Evolutionary conservation across 495 filamentous ascomycete genomes (phyloP).

Genomic region (Astrocystis sublimbata): DNA sequence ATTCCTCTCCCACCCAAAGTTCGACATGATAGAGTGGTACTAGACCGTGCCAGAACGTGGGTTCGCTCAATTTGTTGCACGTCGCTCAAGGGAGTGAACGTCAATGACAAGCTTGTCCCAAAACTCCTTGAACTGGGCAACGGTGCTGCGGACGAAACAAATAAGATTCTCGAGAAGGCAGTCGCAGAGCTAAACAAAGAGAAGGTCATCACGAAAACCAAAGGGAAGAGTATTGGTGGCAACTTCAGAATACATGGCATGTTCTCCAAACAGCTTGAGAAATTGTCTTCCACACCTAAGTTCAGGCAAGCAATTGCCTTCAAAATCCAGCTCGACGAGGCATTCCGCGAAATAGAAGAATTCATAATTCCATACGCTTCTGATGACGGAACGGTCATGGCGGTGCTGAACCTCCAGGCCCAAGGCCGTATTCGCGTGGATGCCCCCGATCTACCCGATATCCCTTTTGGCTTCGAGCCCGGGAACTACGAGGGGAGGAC

Average conservation of each 20-base stretch:
- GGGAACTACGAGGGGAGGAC: constrained; percentile 67
- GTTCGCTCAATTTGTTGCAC: constrained; percentile 38
- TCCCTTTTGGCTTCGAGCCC: constrained; percentile 73
- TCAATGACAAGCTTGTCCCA: constrained; percentile 36
- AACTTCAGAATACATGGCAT: constrained; percentile 60
- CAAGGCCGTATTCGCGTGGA: constrained; percentile 57
- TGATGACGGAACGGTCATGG: constrained; percentile 69
- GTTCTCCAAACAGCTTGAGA: constrained; percentile 52
- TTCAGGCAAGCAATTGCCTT: constrained; percentile 57
- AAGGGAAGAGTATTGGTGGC: constrained; percentile 54
- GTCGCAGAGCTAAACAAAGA: constrained; percentile 58
- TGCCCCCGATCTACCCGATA: constrained; percentile 58
- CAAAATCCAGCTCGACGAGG: constrained; percentile 60
- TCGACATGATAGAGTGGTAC: constrained; percentile 15
- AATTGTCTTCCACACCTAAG: constrained; percentile 45
- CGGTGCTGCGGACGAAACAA: constrained; percentile 36
- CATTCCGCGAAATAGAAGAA: constrained; percentile 44
- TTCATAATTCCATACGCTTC: constrained; percentile 46
- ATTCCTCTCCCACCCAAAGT: constrained; percentile 19
- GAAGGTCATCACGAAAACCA: constrained; percentile 60
- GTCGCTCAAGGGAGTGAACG: constrained; percentile 35
- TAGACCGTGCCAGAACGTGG: constrained; percentile 34
- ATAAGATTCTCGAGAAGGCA: constrained; percentile 53
- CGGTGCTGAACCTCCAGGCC: constrained; percentile 67
- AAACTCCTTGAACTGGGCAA: constrained; percentile 39